phyloP scores from a whole-genome alignment of 2,329 filamentous ascomycete species.

The Chaetomiaceae sp. region DNA sequence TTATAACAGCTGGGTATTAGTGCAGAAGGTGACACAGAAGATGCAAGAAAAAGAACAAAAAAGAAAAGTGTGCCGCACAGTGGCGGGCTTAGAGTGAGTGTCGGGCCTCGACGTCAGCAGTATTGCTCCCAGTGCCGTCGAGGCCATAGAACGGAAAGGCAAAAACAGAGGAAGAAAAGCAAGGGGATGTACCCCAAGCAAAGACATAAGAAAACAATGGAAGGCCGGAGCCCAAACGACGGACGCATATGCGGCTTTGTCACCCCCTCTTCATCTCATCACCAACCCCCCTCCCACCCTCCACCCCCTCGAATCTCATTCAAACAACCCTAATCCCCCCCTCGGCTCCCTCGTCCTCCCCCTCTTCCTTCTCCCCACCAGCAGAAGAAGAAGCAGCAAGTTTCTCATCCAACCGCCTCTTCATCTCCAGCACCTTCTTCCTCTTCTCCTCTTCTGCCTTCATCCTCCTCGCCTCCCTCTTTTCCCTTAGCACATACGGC shows the following conservation, averaged over 20 bases:
- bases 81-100: background rate
- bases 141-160: background rate
- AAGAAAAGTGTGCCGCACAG: background rate
- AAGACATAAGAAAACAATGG: background rate
- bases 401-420: conserved; percentile 26
- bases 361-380: conserved; percentile 1
- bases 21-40: background rate
- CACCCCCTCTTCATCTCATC: background rate
- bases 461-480: conserved; percentile 31
- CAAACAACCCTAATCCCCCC: background rate
- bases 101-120: background rate
- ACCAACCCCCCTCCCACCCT: background rate
- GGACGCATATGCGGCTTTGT: background rate
- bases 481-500: conserved; percentile 37
- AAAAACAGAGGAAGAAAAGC: background rate
- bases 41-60: background rate
- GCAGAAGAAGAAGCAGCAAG: conserved; percentile 17
- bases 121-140: background rate
- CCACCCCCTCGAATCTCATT: background rate
- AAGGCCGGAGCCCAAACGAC: background rate
- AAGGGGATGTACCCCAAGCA: background rate
- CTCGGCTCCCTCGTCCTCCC: conserved; percentile 3
- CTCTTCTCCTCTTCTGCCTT: conserved; percentile 31
- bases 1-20: conserved; percentile 11
- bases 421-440: conserved; percentile 32